Conservation (phyloP, 2,329 filamentous ascomycete genomes). For the Daldinia sp. region DNA sequence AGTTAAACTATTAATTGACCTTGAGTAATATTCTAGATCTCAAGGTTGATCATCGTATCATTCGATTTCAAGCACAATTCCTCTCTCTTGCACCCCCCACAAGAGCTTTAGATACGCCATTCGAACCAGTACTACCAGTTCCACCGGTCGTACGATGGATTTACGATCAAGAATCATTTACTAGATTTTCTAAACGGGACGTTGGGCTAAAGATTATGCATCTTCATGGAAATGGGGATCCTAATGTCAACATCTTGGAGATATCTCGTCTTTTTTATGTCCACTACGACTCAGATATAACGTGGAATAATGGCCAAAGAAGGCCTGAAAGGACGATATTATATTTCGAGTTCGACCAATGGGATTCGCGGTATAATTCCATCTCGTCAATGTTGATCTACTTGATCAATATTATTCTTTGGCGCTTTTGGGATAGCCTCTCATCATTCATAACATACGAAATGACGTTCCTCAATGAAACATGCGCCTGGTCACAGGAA, state of each 20-base stretch:
- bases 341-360: not conserved
- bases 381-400: not conserved
- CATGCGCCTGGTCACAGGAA: not conserved
- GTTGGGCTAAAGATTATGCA: not conserved
- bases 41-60: not conserved
- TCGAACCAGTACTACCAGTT: not conserved
- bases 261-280: not conserved
- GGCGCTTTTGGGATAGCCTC: not conserved
- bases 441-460: not conserved
- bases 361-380: not conserved
- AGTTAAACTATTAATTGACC: not conserved
- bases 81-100: not conserved
- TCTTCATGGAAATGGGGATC: not conserved
- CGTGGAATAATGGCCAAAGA: not conserved
- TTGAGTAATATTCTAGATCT: not conserved
- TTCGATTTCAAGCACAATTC: not conserved
- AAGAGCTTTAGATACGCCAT: not conserved
- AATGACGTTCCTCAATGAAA: not conserved
- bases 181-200: not conserved
- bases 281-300: not conserved
- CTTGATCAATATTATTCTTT: not conserved
- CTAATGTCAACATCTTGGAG: not conserved
- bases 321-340: not conserved
- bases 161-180: not conserved
- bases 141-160: not conserved